Conservation (phyloP, 2,329 filamentous ascomycete genomes). For the Chaetomium strumarium region DNA sequence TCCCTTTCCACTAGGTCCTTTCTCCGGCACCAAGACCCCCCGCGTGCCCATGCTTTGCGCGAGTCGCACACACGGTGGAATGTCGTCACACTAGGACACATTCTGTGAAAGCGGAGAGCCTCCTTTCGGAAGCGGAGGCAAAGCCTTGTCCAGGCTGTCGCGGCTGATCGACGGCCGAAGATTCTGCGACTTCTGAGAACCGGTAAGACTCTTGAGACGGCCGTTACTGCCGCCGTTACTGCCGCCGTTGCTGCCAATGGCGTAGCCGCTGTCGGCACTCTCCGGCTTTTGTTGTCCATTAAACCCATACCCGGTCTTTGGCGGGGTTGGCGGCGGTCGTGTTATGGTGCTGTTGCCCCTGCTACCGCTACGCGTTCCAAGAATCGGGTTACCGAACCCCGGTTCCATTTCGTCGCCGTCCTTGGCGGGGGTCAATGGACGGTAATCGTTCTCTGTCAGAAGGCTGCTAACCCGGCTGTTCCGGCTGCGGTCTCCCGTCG, state of each 20-base stretch:
- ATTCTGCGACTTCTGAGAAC: constrained; percentile 30
- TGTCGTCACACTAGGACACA: constrained; percentile 18
- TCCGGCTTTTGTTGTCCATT: constrained; percentile 35
- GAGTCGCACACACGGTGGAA: background rate
- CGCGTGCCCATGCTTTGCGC: background rate
- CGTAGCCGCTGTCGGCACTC: constrained; percentile 45
- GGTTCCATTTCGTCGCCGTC: constrained; percentile 29
- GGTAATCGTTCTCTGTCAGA: constrained; percentile 29
- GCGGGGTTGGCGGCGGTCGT: constrained; percentile 41
- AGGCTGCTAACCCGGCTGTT: constrained; percentile 38
- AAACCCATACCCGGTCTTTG: constrained; percentile 36
- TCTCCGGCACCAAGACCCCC: background rate
- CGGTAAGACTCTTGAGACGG: constrained; percentile 27
- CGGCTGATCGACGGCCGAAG: constrained; percentile 41
- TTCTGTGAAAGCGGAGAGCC: constrained; percentile 11
- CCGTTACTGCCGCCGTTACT: constrained; percentile 24
- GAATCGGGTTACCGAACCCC: constrained; percentile 32
- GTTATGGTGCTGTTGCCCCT: constrained; percentile 7
- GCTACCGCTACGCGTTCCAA: constrained; percentile 20
- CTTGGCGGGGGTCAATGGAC: constrained; percentile 40
- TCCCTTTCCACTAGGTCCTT: constrained; percentile 1
- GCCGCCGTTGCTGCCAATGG: constrained; percentile 28
- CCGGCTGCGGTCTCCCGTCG: constrained; percentile 55
- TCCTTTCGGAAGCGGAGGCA: constrained; percentile 48
- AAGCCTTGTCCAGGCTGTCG: constrained; percentile 54